Base-by-base conservation (phyloP, 176 grass and related monocot genomes). In the Eragrostis nindensis region DNA sequence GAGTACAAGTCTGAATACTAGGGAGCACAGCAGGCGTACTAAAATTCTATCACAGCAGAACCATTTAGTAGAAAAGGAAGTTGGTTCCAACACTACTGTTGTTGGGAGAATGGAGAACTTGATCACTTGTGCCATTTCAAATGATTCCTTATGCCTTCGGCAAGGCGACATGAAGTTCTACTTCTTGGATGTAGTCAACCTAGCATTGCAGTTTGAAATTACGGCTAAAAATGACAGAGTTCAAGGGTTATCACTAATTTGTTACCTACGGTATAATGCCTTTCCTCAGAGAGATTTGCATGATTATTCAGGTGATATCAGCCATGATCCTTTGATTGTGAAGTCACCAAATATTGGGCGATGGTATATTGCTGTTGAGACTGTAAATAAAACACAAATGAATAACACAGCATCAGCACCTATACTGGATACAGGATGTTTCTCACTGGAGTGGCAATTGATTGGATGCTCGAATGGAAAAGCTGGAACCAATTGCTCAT, bases 361-460 rank as follows among this genome's bases (percentile, higher is more conserved):
- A 46, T 98, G 96, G 95, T 95, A 93, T 71, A 78, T 98, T 70
- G 87, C 89, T 86, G 56, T 98, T 73, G 82, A 95, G 78, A 78
- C 76, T 48, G 77, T 87, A 59, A 92, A 92, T 45, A 85, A 77
- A 62, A 86, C 78, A 52, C 60, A 87, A 64, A 82, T 62, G 71
- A 93, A 87, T 83, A 80, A 43, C 82, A 82, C 87, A 75, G 39
- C 77, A 63, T 66, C 83, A 75, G 11, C 60, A 80, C 77, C 76
- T 80, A 56, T 80, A 25, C 49, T 56, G 48, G 87, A 76, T 77
- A 84, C n/a, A 75, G 26, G 76, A 32, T 98, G 92, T 80, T 98
- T 98, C 88, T 95, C 88, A 41, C 89, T 98, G 78, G 82, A 89
- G 55, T 98, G 90, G 92, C 88, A 91, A 85, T 73, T 92, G 30